Base-by-base conservation (phyloP, 345 rosid genomes). In the Reutealis trisperma region DNA sequence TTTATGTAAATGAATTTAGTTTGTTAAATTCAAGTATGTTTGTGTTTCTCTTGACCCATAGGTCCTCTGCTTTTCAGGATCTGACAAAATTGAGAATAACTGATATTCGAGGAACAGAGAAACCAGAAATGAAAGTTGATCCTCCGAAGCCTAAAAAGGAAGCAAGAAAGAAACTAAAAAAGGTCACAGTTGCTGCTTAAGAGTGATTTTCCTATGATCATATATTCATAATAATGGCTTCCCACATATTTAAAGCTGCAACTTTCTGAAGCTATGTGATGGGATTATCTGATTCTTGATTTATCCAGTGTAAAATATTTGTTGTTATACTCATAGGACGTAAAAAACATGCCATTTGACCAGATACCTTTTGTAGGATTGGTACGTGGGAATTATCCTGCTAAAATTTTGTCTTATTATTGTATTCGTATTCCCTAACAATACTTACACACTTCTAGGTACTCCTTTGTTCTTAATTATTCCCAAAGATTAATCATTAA, bases 71-170 rank as follows among this genome's bases (percentile, higher is more conserved):
- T 25, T 78, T 73, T 72, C 90, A 96, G 97, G 99, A 96, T 86
- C 83, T 96, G 74, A 96, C 97, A 0, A 92, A 92, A 82, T 86
- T 94, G 89, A 92, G 97, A 84, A 96, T 94, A 86, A 88, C 92
- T 22, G 94, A 91, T 75, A 90, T 96, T 77, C 87, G 91, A 88
- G 99, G 98, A 81, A 91, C 92, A 63, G 93, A 84, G 80, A 89
- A 90, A 85, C 93, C 93, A 19, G 87, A 86, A 84, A 58, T 70
- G 25, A 76, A 73, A 74, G 81, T 72, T 13, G 60, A 80, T 49
- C 77, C 73, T 45, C 13, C 49, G 77, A 89, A 77, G 75, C 86
- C 91, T 32, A 71, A 73, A 37, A 88, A 79, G 81, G 76, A 72
- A 63, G 80, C 84, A 58, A 77, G 34, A 42, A 79, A 76, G 86